Evolutionary conservation across 2,329 filamentous ascomycete genomes (phyloP).

Genomic region (Samsoniella hepiali): DNA sequence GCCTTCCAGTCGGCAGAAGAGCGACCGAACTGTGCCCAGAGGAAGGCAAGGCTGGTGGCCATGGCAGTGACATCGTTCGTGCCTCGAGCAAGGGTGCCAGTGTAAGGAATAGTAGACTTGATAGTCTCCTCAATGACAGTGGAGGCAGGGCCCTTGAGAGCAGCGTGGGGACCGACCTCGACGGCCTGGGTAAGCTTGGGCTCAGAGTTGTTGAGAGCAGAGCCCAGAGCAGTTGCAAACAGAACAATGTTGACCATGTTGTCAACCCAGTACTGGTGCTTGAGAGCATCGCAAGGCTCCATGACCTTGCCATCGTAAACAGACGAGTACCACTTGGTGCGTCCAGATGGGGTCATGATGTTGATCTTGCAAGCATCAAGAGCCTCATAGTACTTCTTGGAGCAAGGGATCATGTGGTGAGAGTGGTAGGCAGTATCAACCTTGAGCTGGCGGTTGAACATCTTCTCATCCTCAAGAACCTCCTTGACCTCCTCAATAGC

Average conservation of each 20-base stretch:
- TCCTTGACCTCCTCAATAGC: constrained; percentile 21
- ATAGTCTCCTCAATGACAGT: constrained; percentile 33
- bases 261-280: constrained; percentile 33
- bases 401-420: constrained; percentile 19
- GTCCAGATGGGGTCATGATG: constrained; percentile 15
- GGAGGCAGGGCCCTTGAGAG: constrained; percentile 40
- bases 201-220: constrained; percentile 19
- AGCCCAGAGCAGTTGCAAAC: constrained; percentile 30
- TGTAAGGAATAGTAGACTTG: constrained; percentile 37
- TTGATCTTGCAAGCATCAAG: constrained; percentile 17
- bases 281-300: constrained; percentile 16
- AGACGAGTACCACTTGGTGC: constrained; percentile 21
- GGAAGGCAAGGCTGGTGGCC: constrained; percentile 34
- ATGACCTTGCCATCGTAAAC: constrained; percentile 22
- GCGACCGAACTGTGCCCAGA: constrained; percentile 20
- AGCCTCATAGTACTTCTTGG: constrained; percentile 17
- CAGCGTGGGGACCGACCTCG: constrained; percentile 49
- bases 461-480: constrained; percentile 21
- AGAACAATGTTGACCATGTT: constrained; percentile 36
- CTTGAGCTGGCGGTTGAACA: constrained; percentile 22
- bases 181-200: constrained; percentile 30
- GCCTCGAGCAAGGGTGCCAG: constrained; percentile 42
- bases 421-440: constrained; percentile 24
- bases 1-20: constrained; percentile 26
- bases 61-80: constrained; percentile 42